Conservation (phyloP, 176 grass and related monocot species). For the Bolboschoenus planiculmis region DNA sequence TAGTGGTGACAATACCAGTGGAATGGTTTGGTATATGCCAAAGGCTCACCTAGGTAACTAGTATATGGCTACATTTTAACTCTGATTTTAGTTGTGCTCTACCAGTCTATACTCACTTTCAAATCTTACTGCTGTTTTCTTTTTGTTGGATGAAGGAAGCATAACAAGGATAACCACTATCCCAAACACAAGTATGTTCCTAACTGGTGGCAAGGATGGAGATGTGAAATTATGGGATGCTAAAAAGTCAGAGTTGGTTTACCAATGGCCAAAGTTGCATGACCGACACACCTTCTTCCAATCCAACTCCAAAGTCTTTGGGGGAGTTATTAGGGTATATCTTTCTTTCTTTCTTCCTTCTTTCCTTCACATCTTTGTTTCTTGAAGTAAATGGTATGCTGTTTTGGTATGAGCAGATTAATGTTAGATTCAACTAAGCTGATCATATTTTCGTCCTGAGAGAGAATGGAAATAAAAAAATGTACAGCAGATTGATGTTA, state of each 20-base stretch:
- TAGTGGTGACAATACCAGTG: conserved; percentile 35
- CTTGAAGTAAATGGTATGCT: background rate
- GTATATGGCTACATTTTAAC: background rate
- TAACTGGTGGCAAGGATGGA: conserved; percentile 98
- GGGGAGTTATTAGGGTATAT: conserved; percentile 83
- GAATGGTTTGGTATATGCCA: conserved; percentile 90
- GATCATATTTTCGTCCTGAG: background rate
- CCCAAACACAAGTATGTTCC: conserved; percentile 78
- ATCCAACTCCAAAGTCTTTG: conserved; percentile 78
- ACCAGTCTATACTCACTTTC: background rate
- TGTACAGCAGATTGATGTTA: too few species aligned
- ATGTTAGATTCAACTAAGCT: background rate
- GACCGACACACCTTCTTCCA: conserved; percentile 96
- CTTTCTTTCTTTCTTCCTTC: background rate
- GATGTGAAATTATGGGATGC: conserved; percentile 99
- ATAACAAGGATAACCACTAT: conserved; percentile 65
- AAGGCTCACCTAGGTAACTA: conserved; percentile 84
- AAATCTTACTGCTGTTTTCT: background rate
- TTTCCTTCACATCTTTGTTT: background rate
- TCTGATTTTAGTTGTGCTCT: background rate
- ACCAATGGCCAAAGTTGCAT: conserved; percentile 87
- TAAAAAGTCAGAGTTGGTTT: conserved; percentile 64
- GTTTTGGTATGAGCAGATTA: background rate
- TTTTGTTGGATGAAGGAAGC: conserved; percentile 47
- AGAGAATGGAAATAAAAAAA: too few species aligned